Evolutionary conservation across 108 stramenopile species (phyloP).

Genomic region (Skeletonema marinoi): DNA sequence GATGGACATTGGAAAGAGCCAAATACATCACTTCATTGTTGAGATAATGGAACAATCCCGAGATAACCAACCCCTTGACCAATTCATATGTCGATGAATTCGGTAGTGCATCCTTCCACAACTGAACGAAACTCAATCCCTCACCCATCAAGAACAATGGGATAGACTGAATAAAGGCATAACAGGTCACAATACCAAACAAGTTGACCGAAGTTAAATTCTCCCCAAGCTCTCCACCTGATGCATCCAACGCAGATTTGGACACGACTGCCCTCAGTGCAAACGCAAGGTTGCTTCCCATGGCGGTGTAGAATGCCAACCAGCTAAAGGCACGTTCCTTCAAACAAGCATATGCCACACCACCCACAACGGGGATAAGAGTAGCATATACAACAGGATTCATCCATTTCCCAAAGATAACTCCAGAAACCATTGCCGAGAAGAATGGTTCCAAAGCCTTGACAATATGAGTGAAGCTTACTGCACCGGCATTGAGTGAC

Average conservation of each 20-base stretch:
- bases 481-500: conserved; percentile 81
- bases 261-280: conserved; percentile 89
- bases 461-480: conserved; percentile 90
- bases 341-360: conserved; percentile 89
- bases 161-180: conserved; percentile 74
- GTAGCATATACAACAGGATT: conserved; percentile 72
- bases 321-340: conserved; percentile 89
- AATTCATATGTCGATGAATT: conserved; percentile 37
- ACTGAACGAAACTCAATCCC: conserved; percentile 50
- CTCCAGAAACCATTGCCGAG: conserved; percentile 72
- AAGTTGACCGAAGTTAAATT: conserved; percentile 87
- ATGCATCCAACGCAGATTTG: conserved; percentile 73
- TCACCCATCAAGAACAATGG: conserved; percentile 78
- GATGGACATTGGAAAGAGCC: conserved; percentile 88
- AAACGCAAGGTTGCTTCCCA: conserved; percentile 91
- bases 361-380: conserved; percentile 88
- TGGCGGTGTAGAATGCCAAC: conserved; percentile 90
- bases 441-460: conserved; percentile 93
- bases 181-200: conserved; percentile 89
- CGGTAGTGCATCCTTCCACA: conserved; percentile 54
- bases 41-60: conserved; percentile 91
- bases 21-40: conserved; percentile 98
- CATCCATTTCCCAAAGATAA: conserved; percentile 82
- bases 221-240: conserved; percentile 54
- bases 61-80: conserved; percentile 61